Base-by-base conservation (phyloP, 805 yeast genomes). In the Brettanomyces anomalus region DNA sequence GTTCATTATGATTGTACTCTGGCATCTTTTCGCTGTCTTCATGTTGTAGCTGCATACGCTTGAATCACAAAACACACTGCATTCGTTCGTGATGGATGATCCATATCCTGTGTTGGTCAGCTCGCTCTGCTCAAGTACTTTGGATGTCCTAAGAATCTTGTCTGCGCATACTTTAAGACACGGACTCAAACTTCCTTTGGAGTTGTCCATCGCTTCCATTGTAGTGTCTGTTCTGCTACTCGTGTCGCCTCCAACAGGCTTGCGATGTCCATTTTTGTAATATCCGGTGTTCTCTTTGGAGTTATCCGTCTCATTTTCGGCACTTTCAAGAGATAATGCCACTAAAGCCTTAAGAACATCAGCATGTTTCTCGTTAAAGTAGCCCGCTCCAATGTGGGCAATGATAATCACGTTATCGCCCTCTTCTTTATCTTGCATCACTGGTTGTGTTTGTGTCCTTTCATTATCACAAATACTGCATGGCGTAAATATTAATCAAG, bases 331-430 rank as follows among this genome's bases (percentile, higher is more conserved):
- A 5, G 35, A 16, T 13, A 30, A 6, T 19, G 35, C 20, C 20
- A 38, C 17, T 14, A 38, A 24, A 6, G 35, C 24, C 34, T 15
- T 14, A 6, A 38, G 34, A 13, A 38, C 21, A 11, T 11, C 14
- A 5, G 11, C 18, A 28, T 38, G 26, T 8, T 28, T n/a, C 7
- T 15, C 21, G n/a, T 19, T n/a, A 20, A 74, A 78, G 30, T 53
- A 59, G 1, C 80, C 80, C 3, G 80, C 80, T 1, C 80, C 79
- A 19, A 72, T 54, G 52, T 75, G 79, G n/a, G 66, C 54, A 3
- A 24, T 24, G 10, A 24, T 24, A 7, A 24, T 24, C 10, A 24
- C 28, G 28, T 24, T 11, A 24, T 24, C 28, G 10, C 10, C 10
- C 6, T 24, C 28, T 7, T 3, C 28, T 7, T 11, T 24, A 11